These are phyloP conservation scores for Avena insularis DNA, from an alignment of 176 grass and related monocot species.

Conservation along the genomic window DNA sequence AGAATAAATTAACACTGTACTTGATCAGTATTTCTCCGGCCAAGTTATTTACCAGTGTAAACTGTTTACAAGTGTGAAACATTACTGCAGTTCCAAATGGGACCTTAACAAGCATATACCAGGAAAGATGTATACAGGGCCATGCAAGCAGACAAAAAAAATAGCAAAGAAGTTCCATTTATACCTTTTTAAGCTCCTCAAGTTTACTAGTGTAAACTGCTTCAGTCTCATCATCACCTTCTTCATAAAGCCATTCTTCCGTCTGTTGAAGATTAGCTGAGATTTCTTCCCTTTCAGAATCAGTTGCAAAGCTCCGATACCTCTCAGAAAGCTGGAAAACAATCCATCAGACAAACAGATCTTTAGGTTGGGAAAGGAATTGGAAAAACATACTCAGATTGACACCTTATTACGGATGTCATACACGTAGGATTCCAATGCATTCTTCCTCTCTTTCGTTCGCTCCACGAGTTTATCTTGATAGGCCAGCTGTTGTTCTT, in stretches of 20 bases:
- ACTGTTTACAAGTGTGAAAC: neutral
- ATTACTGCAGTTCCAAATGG: neutral
- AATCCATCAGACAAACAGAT: slow-evolving; percentile 37
- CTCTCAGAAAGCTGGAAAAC: slow-evolving; percentile 84
- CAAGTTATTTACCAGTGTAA: neutral
- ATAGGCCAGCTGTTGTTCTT: slow-evolving; percentile 68
- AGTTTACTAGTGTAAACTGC: slow-evolving; percentile 85
- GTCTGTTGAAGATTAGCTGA: slow-evolving; percentile 82
- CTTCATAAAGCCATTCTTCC: slow-evolving; percentile 99
- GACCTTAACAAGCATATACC: neutral
- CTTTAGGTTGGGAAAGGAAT: slow-evolving; percentile 11
- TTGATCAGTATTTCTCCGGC: neutral
- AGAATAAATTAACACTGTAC: neutral
- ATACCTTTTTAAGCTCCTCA: slow-evolving; percentile 90
- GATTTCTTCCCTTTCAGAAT: slow-evolving; percentile 87
- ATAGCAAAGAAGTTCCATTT: slow-evolving; percentile 5
- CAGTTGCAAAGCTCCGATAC: slow-evolving; percentile 88
- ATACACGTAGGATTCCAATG: slow-evolving; percentile 91
- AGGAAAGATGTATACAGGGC: slow-evolving; percentile 9
- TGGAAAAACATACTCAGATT: slow-evolving; percentile 23
- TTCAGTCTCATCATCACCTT: slow-evolving; percentile 98
- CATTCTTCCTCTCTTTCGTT: slow-evolving; percentile 96
- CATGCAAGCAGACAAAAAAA: neutral
- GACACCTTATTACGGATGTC: slow-evolving; percentile 92
- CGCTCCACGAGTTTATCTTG: slow-evolving; percentile 87